Evolutionary conservation across 2,329 filamentous ascomycete genomes (phyloP), one percentile per base, ranked within the genome.

Genomic region (Diatrype stigma): DNA sequence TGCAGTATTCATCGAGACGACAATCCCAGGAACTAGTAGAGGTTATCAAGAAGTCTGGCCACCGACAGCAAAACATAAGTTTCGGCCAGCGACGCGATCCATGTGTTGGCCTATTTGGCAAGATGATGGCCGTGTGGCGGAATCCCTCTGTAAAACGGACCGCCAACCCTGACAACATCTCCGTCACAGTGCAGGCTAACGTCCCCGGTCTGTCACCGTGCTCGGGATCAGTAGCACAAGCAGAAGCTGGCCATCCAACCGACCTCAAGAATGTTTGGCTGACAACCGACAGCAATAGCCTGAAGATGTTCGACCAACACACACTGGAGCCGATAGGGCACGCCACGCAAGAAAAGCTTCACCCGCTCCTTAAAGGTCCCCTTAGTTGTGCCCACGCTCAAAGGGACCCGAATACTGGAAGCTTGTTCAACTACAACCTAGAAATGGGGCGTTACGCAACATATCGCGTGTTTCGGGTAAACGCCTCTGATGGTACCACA

Each of bases 391-490:
- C 90, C 0, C 90, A 95, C 64, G 82, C 86, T 0, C 83, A 86
- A 49, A 78, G 80, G 0, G 89, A 94, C 63, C 87, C 86, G 0
- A 67, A 70, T 0, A 91, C 85, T 0, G 89, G 90, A 6, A 89
- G 94, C 56, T 63, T 89, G 6, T 93, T 82, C 76, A 95, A 94
- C 69, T 93, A 82, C 70, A 95, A 95, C 62, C 78, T 92, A n/a
- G 76, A 83, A 0, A 65, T 89, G 17, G 84, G 83, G 0, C 68
- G 65, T 0, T 64, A 63, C 0, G 67, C 80, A 1, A 81, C 75
- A 0, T 94, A 93, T 63, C 82, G 86, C 16, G 63, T 94, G 16
- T 94, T 92, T 66, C 72, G 78, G 1, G 79, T 83, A 2, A 85
- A 79, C 17, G 79, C 82, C 0, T 65, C 75, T 0, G 86, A 82